Evolutionary conservation across 2,329 filamentous ascomycete genomes (phyloP), one percentile per base, ranked within the genome.

Genomic region (Aureobasidium uvarum): DNA sequence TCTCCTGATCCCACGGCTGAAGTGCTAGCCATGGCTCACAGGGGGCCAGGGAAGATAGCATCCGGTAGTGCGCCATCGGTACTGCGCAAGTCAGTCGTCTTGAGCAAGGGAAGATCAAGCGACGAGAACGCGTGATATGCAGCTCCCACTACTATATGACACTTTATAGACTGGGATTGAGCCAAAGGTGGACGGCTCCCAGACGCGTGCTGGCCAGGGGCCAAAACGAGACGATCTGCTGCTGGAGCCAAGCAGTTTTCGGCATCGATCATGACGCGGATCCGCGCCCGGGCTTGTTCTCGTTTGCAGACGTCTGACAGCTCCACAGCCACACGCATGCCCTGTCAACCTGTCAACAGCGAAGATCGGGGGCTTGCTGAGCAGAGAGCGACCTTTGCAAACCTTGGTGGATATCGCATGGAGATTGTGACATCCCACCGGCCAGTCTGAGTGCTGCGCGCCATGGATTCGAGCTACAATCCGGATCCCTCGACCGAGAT

Each of bases 401-500:
- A 20, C 38, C 33, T 41, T 31, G 45, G 33, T 51, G 45, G 45
- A 28, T 41, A 62, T 62, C 58, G 58, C 45, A 62, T 50, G 58
- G 33, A 31, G 23, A 60, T 51, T 31, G 31, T 62, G 58, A 62
- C 45, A 45, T 45, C 38, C 18, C 55, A 20, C 45, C 18, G 3
- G 58, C 45, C 56, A n/a, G 28, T 45, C 38, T 38, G 43, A 59
- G 31, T 14, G 58, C 58, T 50, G 45, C 58, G 36, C 48, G 60
- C 60, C 23, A 63, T 63, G 60, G 18, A 50, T 54, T 63, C 60
- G 33, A 63, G 60, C 48, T 75, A 73, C 62, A 66, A 68, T 48
- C 73, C 73, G 31, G 72, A 73, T 55, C 39, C 62, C 18, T 69
- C 63, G 16, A 72, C 72, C n/a, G 59, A 70, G 18, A 68, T 68